phyloP scores from a whole-genome alignment of 2,329 filamentous ascomycete species.

The Botrytis galanthina region DNA sequence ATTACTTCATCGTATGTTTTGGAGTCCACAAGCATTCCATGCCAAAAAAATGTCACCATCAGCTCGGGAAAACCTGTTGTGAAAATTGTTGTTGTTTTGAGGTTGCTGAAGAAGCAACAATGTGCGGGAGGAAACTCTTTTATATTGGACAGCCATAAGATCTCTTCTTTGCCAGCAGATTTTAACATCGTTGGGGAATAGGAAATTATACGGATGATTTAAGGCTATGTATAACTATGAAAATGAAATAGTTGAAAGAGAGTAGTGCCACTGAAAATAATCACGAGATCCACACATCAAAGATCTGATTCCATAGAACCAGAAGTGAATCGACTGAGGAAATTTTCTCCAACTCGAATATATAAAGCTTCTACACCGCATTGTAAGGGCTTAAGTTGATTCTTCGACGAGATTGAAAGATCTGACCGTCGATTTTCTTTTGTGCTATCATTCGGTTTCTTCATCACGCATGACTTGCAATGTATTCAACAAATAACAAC shows the following conservation, averaged over 20 bases:
- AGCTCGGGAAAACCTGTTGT: too few species aligned
- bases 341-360: not conserved
- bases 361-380: not conserved
- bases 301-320: too few species aligned
- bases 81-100: not conserved
- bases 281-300: not conserved
- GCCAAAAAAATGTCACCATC: too few species aligned
- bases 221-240: not conserved
- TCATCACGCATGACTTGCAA: fast-evolving
- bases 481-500: not conserved
- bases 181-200: not conserved
- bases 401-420: not conserved
- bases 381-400: fast-evolving
- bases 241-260: not conserved
- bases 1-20: not conserved
- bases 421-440: not conserved
- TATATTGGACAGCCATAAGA: not conserved
- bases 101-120: not conserved
- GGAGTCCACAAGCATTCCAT: not conserved
- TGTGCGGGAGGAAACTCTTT: not conserved
- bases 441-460: not conserved
- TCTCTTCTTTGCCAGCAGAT: fast-evolving
- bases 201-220: not conserved
- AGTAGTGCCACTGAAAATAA: not conserved
- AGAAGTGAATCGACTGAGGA: not conserved